A percentile compares a stretch with the other conserved stretches of the same genome.
Conservation (phyloP, 1,139 yeast genomes). For the Taphrina pruni region DNA sequence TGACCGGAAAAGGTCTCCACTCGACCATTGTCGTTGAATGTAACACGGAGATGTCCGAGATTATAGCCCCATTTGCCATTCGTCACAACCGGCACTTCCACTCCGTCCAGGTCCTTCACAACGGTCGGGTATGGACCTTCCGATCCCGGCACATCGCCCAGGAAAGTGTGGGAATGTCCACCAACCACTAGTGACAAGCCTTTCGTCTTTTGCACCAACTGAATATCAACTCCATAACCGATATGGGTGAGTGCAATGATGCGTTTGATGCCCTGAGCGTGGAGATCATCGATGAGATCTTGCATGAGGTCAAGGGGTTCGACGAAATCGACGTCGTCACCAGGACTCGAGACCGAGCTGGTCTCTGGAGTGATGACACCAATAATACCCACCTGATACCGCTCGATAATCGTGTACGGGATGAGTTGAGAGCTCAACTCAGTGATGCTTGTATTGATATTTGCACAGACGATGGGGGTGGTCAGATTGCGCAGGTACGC, state of each 20-base stretch:
- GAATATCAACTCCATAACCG: constrained; percentile 29
- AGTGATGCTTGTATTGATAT: constrained; percentile 22
- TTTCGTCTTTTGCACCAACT: constrained; percentile 23
- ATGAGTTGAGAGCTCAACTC: constrained; percentile 21
- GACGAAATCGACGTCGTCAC: constrained; percentile 21
- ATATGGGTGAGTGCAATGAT: constrained; percentile 39
- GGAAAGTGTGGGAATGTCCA: constrained; percentile 35
- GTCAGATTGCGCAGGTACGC: constrained; percentile 31
- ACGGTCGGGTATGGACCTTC: constrained; percentile 39
- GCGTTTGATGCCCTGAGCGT: constrained; percentile 32
- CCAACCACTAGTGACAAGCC: constrained; percentile 38
- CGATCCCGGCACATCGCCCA: constrained; percentile 33
- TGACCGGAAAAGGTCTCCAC: constrained; percentile 31
- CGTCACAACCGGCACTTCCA: constrained; percentile 36
- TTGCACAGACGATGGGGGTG: constrained; percentile 38
- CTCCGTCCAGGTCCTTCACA: constrained; percentile 24
- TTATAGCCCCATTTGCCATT: constrained; percentile 38
- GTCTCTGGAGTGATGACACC: constrained; percentile 39
- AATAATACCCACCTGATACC: constrained; percentile 25
- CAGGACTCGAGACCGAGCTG: constrained; percentile 31
- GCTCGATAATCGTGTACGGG: constrained; percentile 19
- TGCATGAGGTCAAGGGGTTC: constrained; percentile 48
- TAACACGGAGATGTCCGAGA: constrained; percentile 30
- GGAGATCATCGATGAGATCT: constrained; percentile 47
- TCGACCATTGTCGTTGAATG: constrained; percentile 20